Base-by-base conservation (phyloP, 495 filamentous ascomycete species). In the Talaromyces borbonicus region DNA sequence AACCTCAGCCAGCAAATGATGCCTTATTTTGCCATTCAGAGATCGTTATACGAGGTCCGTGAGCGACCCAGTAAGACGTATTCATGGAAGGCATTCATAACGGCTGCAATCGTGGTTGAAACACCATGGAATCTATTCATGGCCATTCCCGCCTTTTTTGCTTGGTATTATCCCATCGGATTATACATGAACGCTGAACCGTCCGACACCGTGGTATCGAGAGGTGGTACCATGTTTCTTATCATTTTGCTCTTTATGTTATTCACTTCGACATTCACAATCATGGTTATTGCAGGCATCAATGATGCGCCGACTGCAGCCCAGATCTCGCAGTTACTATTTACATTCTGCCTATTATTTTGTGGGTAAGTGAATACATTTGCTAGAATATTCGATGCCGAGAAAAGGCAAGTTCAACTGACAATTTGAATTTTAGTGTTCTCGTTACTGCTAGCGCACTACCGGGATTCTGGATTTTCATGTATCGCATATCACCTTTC, bases 381-480 rank as follows among this genome's bases (percentile, higher is more conserved):
- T n/a, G n/a, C n/a, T n/a, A n/a, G n/a, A n/a, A n/a, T n/a, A n/a
- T n/a, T n/a, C n/a, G n/a, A n/a, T n/a, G n/a, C n/a, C n/a, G n/a
- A n/a, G n/a, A n/a, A n/a, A n/a, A 19, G 7, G 20, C 15, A 11
- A 8, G 14, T 19, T 14, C 18, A 43, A 15, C n/a, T 24, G n/a
- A 22, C 24, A 15, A 9, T 23, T 19, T 24, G 8, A n/a, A 2
- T 30, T n/a, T 1, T 37, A 59, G 80, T 73, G 82, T 88, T 46
- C 76, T 90, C 52, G 79, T 81, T 37, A 72, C 59, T 12, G 81
- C 84, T 0, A 50, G 61, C 1, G 60, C 66, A 1, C 68, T 86
- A 42, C 83, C 83, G 9, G 59, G 74, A 22, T 89, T 88, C 73
- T 89, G 84, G 84, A 84, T 85, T 56, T 88, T 87, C 68, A 84